Evolutionary conservation across 2,329 filamentous ascomycete species (phyloP).

Genomic region (Fusarium nanum): DNA sequence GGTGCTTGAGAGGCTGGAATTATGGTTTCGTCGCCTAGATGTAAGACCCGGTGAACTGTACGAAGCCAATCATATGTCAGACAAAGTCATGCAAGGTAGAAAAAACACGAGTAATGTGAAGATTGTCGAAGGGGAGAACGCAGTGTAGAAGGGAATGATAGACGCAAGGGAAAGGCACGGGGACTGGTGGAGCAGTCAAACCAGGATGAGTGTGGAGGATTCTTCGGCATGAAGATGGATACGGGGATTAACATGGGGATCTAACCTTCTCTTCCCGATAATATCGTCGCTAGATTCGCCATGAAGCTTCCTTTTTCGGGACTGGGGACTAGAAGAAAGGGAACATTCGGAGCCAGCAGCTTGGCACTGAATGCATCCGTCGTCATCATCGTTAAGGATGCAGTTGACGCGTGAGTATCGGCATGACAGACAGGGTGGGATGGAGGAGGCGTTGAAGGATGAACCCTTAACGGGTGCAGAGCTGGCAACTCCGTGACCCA

Average conservation of each 20-base stretch:
- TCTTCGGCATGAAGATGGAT: conserved; percentile 24
- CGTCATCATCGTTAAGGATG: conserved; percentile 78
- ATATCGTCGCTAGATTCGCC: conserved; percentile 70
- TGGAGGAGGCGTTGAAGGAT: conserved; percentile 55
- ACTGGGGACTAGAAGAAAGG: conserved; percentile 78
- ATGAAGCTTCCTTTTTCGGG: conserved; percentile 83
- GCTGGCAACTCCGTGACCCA: conserved; percentile 62
- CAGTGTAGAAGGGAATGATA: conserved; percentile 36
- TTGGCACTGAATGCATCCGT: conserved; percentile 81
- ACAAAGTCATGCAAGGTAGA: conserved; percentile 44
- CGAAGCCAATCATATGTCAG: conserved; percentile 63
- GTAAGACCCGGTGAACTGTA: conserved; percentile 67
- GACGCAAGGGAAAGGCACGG: conserved; percentile 38
- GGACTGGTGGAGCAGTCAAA: conserved; percentile 30
- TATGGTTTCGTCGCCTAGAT: conserved; percentile 62
- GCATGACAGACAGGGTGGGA: conserved; percentile 78
- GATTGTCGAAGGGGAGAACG: conserved; percentile 35
- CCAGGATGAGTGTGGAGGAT: conserved; percentile 36
- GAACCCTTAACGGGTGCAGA: conserved; percentile 61
- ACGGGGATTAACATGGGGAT: conserved; percentile 30
- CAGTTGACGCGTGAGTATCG: conserved; percentile 79
- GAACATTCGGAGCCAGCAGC: conserved; percentile 83
- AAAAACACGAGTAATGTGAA: conserved; percentile 36
- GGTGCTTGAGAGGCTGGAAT: conserved; percentile 70
- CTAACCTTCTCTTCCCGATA: conserved; percentile 77